phyloP scores from a whole-genome alignment of 495 filamentous ascomycete species.

The Penicillium daleae region DNA sequence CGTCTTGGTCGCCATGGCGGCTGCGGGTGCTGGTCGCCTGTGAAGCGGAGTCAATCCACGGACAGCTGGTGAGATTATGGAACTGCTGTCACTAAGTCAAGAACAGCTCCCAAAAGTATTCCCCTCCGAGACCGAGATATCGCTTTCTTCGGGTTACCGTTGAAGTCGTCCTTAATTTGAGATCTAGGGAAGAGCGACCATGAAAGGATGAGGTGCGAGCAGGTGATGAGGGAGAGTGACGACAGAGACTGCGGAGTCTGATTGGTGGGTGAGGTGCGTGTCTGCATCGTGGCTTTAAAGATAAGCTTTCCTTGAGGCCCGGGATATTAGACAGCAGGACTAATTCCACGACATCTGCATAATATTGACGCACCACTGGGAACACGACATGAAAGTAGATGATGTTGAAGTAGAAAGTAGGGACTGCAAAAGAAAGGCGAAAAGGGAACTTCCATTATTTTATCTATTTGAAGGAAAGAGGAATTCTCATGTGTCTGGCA shows the following conservation, averaged over 20 bases:
- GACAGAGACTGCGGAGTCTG: constrained; percentile 8
- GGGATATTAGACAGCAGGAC: neutral
- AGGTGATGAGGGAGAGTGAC: constrained; percentile 18
- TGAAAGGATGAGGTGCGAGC: constrained; percentile 13
- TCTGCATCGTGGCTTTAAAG: neutral
- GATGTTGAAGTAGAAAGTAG: neutral
- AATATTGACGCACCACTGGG: neutral
- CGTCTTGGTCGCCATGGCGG: constrained; percentile 21
- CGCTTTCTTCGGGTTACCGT: neutral
- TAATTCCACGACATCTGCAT: neutral
- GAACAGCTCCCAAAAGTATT: neutral
- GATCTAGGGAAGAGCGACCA: neutral
- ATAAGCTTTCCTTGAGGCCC: accelerated
- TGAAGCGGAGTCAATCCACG: constrained; percentile 9
- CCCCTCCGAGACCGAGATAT: neutral
- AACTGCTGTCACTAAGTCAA: neutral
- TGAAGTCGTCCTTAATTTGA: neutral
- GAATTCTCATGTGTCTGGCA: too few relatives aligned
- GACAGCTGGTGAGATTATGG: neutral
- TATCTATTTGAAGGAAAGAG: too few relatives aligned
- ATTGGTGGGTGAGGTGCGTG: constrained; percentile 27
- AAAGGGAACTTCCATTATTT: neutral
- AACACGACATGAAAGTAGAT: neutral
- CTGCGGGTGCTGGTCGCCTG: neutral
- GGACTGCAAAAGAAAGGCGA: neutral